A percentile compares a stretch with the other conserved stretches of the same genome.
These are phyloP conservation scores for Glycine tomentella DNA, from an alignment of 306 rosid species.

Conservation along the genomic window DNA sequence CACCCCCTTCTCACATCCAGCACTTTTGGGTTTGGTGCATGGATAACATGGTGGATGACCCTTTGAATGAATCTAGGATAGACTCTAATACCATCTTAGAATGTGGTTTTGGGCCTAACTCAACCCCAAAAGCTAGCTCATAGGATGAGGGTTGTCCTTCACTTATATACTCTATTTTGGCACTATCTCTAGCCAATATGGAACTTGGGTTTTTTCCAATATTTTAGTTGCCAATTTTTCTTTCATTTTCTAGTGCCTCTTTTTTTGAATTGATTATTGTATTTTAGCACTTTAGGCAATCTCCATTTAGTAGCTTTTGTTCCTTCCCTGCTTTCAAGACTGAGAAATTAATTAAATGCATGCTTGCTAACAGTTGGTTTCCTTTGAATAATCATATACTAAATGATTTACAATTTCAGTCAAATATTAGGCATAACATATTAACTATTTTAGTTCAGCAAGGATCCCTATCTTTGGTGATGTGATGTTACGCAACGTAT, in stretches of 20 bases:
- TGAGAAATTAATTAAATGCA: neutral
- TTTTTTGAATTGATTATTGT: neutral
- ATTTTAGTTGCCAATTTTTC: conserved; percentile 16
- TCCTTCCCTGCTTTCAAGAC: neutral
- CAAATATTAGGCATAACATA: neutral
- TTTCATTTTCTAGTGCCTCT: conserved; percentile 10
- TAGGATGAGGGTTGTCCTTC: too few relatives aligned
- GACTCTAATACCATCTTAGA: too few relatives aligned
- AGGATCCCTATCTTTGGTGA: neutral
- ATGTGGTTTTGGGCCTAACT: too few relatives aligned
- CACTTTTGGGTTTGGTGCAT: too few relatives aligned
- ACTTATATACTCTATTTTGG: too few relatives aligned
- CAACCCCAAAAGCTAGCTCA: too few relatives aligned
- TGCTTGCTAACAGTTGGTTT: neutral
- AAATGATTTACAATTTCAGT: neutral
- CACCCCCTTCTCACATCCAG: too few relatives aligned
- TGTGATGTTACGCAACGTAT: neutral
- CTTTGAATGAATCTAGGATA: too few relatives aligned
- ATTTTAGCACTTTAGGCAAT: neutral
- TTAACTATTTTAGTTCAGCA: neutral
- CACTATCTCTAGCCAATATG: too few relatives aligned
- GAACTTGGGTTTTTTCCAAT: too few relatives aligned
- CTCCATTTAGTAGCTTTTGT: neutral
- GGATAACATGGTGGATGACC: too few relatives aligned
- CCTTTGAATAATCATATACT: neutral